Percentiles rank a stretch among this genome's conserved stretches.
These are phyloP conservation scores for Chlamydomonas reinhardtii DNA, from an alignment of 163 green algal species.

Conservation along the genomic window DNA sequence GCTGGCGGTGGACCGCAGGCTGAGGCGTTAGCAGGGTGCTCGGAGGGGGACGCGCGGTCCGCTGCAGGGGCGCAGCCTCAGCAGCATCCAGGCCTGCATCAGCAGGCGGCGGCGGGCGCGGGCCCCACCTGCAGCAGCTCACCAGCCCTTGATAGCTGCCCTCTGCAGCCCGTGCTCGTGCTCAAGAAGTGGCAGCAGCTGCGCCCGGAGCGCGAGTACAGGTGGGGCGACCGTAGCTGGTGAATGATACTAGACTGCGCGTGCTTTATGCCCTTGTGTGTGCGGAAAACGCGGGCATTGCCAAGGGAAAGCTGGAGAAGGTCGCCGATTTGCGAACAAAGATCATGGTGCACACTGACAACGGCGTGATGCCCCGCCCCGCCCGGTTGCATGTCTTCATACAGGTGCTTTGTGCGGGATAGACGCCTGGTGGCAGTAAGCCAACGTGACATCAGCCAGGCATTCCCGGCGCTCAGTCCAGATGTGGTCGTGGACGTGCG, in stretches of 20 bases:
- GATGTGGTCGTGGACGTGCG: constrained; percentile 7
- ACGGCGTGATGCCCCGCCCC: no score
- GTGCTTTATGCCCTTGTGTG: no score
- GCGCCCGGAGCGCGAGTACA: constrained; percentile 89
- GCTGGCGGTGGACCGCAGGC: no score
- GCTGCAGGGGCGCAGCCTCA: not conserved
- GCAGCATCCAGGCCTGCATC: no score
- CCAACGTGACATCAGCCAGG: constrained; percentile 88
- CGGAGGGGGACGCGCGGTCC: not conserved
- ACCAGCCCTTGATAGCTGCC: not conserved
- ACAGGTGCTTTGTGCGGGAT: constrained; percentile 83
- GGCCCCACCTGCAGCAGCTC: no score
- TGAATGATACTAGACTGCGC: no score
- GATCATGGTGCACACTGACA: no score
- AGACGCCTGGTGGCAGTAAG: constrained; percentile 76
- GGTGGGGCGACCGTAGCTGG: constrained; percentile 51
- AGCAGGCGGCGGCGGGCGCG: no score
- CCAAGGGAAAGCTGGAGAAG: no score
- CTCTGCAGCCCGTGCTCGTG: constrained; percentile 68
- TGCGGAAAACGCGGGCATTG: no score
- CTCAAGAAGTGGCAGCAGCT: constrained; percentile 88
- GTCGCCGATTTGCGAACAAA: no score
- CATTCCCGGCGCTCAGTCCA: constrained; percentile 57
- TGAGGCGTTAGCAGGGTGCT: not conserved
- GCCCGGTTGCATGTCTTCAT: no score